Base-by-base conservation (phyloP, 352 stramenopile genomes). In the Phytophthora pluvialis region DNA sequence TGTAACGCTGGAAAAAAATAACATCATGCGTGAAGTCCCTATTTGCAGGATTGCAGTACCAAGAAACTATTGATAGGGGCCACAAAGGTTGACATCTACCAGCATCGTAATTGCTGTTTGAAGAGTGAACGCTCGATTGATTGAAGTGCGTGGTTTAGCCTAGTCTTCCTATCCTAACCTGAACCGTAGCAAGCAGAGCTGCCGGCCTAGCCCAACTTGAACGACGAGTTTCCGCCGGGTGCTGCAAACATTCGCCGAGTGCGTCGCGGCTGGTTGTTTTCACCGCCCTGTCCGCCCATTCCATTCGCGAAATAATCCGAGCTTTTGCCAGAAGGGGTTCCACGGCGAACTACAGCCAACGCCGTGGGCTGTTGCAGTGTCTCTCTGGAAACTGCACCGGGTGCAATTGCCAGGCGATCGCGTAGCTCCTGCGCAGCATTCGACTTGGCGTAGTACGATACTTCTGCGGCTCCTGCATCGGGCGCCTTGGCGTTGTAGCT, bases 191-290 rank as follows among this genome's bases (percentile, higher is more conserved):
- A 35, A 44, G 13, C 10, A 52, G 28, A 7, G 0, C 7, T 32
- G 4, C 18, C 31, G 38, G 9, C 16, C 47, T 75, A 89, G 16
- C 77, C 80, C 42, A 86, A 69, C 40, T 83, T 77, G 67, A 89
- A 87, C 3, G 66, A 67, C 21, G 80, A 85, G 11, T 55, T 54
- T 33, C 75, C 77, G 4, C 75, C 63, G 3, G 73, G 69, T 5
- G 72, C 57, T 13, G 55, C 67, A 49, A 77, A 86, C 77, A 88
- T 86, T 47, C 80, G 77, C 21, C 66, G 64, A 32, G 80, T 87
- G 53, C 75, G 70, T 26, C 75, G 72, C 7, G 42, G 50, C 36
- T 82, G 58, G 29, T 60, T 64, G 25, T 76, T 64, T 33, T 56
- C 48, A 16, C 40, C 54, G 8, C 73, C 70, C n/a, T 75, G 62